These are phyloP conservation scores for Pseudonitzschia delicatissima DNA, from an alignment of 108 stramenopile genomes.

Conservation along the genomic window DNA sequence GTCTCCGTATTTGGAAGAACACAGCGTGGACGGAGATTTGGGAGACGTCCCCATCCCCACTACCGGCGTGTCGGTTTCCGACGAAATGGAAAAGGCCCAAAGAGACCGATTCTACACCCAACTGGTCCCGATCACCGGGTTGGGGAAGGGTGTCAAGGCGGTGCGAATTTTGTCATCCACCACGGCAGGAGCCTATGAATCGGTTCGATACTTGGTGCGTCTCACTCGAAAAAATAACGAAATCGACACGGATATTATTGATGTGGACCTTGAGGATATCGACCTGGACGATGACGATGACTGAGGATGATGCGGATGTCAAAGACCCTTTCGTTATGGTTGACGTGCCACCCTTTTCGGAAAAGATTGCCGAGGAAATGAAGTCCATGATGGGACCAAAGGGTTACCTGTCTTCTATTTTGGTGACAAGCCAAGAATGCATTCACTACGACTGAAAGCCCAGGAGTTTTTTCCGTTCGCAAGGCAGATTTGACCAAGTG, in stretches of 20 bases:
- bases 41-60: conserved; percentile 42
- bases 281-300: conserved; percentile 19
- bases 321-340: conserved; percentile 54
- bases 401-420: conserved; percentile 45
- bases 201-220: conserved; percentile 51
- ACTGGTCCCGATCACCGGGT: conserved; percentile 31
- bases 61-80: conserved; percentile 43
- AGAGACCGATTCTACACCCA: conserved; percentile 36
- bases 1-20: conserved; percentile 25
- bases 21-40: conserved; percentile 18
- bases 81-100: conserved; percentile 41
- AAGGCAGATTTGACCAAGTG: conserved; percentile 61
- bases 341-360: conserved; percentile 83
- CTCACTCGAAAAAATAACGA: conserved; percentile 25
- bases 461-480: conserved; percentile 57
- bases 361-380: conserved; percentile 50
- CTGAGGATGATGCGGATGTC: background rate
- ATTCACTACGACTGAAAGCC: conserved; percentile 75
- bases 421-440: conserved; percentile 68
- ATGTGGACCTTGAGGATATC: background rate
- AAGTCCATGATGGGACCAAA: conserved; percentile 63
- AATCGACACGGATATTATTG: background rate
- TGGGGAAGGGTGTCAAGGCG: conserved; percentile 25
- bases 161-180: conserved; percentile 37
- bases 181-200: conserved; percentile 31